phyloP scores from a whole-genome alignment of 2,329 filamentous ascomycete species.

The Epicoccum nigrum region DNA sequence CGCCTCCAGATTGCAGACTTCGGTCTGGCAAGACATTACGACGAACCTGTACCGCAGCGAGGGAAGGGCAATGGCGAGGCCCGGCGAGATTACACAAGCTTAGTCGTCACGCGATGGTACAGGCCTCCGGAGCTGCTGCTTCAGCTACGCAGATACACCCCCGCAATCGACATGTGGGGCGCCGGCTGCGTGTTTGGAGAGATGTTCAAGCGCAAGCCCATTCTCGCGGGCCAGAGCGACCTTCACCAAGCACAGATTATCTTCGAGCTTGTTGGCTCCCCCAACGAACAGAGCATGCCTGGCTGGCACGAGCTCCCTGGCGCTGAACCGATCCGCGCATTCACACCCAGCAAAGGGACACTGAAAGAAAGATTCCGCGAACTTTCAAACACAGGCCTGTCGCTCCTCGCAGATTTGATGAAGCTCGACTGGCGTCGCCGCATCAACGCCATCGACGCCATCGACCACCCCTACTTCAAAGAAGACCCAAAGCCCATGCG shows the following conservation, averaged over 20 bases:
- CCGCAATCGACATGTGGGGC: conserved; percentile 97
- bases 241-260: conserved; percentile 90
- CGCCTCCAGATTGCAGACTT: conserved; percentile 98
- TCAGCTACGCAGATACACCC: conserved; percentile 89
- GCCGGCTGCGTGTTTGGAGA: conserved; percentile 99
- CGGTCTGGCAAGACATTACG: conserved; percentile 90
- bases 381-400: conserved; percentile 74
- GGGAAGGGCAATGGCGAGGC: conserved; percentile 85
- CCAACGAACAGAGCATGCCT: conserved; percentile 90
- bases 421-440: conserved; percentile 87
- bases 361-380: conserved; percentile 77
- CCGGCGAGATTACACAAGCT: conserved; percentile 88
- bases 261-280: conserved; percentile 88
- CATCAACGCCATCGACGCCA: conserved; percentile 90
- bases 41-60: conserved; percentile 77
- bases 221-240: conserved; percentile 88
- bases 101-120: conserved; percentile 98
- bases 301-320: conserved; percentile 85
- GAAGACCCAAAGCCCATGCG: conserved; percentile 77
- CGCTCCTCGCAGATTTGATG: conserved; percentile 80
- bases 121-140: conserved; percentile 90
- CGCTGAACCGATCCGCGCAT: conserved; percentile 73
- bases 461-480: conserved; percentile 91
- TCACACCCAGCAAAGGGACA: conserved; percentile 65
- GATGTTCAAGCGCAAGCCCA: conserved; percentile 94